phyloP scores from a whole-genome alignment of 805 yeast genomes.

The Candida hispaniensis region DNA sequence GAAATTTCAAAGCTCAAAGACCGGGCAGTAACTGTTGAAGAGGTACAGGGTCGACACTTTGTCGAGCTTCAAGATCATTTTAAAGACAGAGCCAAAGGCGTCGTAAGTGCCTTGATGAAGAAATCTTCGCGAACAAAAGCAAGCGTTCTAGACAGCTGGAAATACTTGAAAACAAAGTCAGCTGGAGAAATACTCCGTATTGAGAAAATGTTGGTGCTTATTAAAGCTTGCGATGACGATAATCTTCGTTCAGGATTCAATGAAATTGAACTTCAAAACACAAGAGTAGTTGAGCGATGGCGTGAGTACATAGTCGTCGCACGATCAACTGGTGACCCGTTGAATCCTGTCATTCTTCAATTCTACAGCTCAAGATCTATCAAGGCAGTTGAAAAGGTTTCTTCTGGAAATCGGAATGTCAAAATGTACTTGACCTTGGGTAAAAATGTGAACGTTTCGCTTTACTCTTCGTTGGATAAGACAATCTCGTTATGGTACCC shows the following conservation, averaged over 20 bases:
- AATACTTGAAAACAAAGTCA: constrained; percentile 17
- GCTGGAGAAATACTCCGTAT: constrained; percentile 53
- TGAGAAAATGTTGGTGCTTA: constrained; percentile 60
- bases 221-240: constrained; percentile 33
- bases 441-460: constrained; percentile 33
- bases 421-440: constrained; percentile 23
- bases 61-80: constrained; percentile 12
- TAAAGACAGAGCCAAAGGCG: constrained; percentile 5
- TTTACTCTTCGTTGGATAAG: constrained; percentile 62
- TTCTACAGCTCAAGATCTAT: constrained; percentile 43
- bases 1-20: too few species aligned
- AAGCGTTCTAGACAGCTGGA: constrained; percentile 11
- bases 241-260: constrained; percentile 32
- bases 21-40: too few species aligned
- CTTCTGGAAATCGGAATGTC: constrained; percentile 19
- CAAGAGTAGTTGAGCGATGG: constrained; percentile 63
- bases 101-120: constrained; percentile 1
- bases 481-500: constrained; percentile 43
- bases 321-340: constrained; percentile 44
- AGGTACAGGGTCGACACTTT: constrained; percentile 9
- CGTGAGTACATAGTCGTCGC: constrained; percentile 66
- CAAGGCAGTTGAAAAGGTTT: constrained; percentile 21
- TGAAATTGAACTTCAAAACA: constrained; percentile 42
- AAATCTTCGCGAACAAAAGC: constrained; percentile 1
- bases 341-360: constrained; percentile 50